These are phyloP conservation scores for Alternaria rosae DNA, from an alignment of 2,329 filamentous ascomycete genomes.

Conservation along the genomic window DNA sequence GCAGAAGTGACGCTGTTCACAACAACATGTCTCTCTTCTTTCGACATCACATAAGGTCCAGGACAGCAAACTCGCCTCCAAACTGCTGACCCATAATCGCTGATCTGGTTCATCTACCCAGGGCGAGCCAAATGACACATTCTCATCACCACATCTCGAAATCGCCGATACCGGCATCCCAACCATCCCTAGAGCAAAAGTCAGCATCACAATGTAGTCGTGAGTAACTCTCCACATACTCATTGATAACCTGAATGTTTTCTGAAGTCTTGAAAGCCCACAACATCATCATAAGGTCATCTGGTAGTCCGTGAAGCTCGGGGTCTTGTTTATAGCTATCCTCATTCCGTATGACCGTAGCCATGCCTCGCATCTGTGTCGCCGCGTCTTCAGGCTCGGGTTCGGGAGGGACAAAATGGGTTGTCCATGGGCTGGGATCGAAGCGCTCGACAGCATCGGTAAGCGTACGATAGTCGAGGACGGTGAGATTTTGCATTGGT, in stretches of 20 bases:
- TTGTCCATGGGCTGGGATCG: conserved; percentile 38
- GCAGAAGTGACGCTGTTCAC: background rate
- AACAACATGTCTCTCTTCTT: background rate
- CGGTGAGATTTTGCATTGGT: conserved; percentile 16
- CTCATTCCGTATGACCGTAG: conserved; percentile 27
- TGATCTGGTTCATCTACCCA: background rate
- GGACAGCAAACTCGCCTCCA: background rate
- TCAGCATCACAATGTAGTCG: background rate
- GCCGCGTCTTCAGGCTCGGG: conserved; percentile 12
- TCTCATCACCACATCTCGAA: background rate
- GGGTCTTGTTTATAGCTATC: conserved; percentile 23
- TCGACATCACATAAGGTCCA: background rate
- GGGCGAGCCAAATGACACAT: background rate
- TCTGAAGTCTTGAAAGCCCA: conserved; percentile 29
- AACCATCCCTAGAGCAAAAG: background rate
- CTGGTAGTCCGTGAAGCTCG: conserved; percentile 22
- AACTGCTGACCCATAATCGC: background rate
- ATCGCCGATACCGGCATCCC: background rate
- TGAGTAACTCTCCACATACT: background rate
- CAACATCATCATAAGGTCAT: conserved; percentile 21
- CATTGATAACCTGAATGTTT: conserved; percentile 5
- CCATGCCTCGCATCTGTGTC: conserved; percentile 18
- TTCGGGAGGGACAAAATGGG: conserved; percentile 17
- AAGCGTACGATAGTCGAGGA: conserved; percentile 19
- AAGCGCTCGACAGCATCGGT: conserved; percentile 20